These are phyloP conservation scores for Coleophoma eucalyptorum DNA, from an alignment of 2,329 filamentous ascomycete genomes.

Conservation along the genomic window DNA sequence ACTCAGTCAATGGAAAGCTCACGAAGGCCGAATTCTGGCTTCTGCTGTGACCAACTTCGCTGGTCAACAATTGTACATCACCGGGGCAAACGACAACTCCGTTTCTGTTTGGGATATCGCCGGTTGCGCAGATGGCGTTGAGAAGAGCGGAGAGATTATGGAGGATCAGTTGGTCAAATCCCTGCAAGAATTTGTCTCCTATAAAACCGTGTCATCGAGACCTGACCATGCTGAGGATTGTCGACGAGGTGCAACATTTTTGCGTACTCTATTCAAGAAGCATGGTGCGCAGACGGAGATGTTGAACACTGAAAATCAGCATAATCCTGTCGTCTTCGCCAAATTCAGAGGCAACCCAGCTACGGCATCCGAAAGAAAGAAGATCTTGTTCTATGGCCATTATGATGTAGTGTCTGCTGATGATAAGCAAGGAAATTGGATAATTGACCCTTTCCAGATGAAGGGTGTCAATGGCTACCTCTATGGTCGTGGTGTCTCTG, in stretches of 20 bases:
- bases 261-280: constrained; percentile 86
- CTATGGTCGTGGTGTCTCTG: constrained; percentile 92
- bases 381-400: constrained; percentile 94
- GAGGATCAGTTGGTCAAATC: constrained; percentile 63
- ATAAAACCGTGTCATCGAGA: constrained; percentile 85
- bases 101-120: constrained; percentile 84
- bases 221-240: constrained; percentile 88
- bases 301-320: constrained; percentile 71
- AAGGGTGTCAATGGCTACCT: constrained; percentile 87
- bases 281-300: constrained; percentile 88
- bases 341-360: constrained; percentile 76
- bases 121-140: constrained; percentile 23
- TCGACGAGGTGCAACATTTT: constrained; percentile 83
- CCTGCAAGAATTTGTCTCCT: constrained; percentile 82
- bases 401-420: constrained; percentile 96
- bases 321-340: constrained; percentile 92
- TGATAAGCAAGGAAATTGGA: constrained; percentile 78
- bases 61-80: constrained; percentile 80
- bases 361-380: constrained; percentile 66
- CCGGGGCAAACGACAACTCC: constrained; percentile 87
- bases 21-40: constrained; percentile 81
- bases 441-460: constrained; percentile 83
- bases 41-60: constrained; percentile 72
- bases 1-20: constrained; percentile 74
- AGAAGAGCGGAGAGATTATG: constrained; percentile 21